phyloP scores from a whole-genome alignment of 2,329 filamentous ascomycete genomes.

The Claviceps quebecensis region DNA sequence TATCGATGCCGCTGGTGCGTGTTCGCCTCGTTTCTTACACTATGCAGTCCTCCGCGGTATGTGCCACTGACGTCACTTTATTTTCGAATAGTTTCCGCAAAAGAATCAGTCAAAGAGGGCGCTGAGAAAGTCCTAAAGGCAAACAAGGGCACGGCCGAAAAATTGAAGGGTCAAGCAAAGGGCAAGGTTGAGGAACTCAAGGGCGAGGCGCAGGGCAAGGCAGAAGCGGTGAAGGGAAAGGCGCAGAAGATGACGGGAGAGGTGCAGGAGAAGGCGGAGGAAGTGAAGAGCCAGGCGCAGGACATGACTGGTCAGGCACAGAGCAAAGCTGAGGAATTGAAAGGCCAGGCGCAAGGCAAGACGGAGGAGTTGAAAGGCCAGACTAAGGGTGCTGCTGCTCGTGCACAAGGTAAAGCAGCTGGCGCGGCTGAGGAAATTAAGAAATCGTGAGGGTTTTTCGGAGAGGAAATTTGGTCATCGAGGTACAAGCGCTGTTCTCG shows the following conservation, averaged over 20 bases:
- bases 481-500: background rate
- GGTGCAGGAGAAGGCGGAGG: conserved; percentile 24
- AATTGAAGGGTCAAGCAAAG: conserved; percentile 26
- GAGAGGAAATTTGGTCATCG: background rate
- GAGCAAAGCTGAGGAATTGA: conserved; percentile 23
- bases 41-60: background rate
- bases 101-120: conserved; percentile 34
- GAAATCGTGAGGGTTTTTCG: background rate
- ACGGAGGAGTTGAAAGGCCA: conserved; percentile 14
- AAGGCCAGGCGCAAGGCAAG: conserved; percentile 25
- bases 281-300: conserved; percentile 19
- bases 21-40: background rate
- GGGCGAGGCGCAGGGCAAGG: conserved; percentile 19
- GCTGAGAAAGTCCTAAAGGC: conserved; percentile 18
- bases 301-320: conserved; percentile 20
- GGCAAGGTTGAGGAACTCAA: conserved; percentile 20
- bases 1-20: conserved; percentile 44
- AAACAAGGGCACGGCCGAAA: conserved; percentile 21
- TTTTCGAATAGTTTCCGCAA: conserved; percentile 19
- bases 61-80: background rate
- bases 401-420: conserved; percentile 19
- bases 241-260: conserved; percentile 23
- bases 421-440: conserved; percentile 24
- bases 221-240: conserved; percentile 19
- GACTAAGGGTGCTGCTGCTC: conserved; percentile 17